Conservation (phyloP, 2,329 filamentous ascomycete genomes). For the Leptosphaerulina australis region DNA sequence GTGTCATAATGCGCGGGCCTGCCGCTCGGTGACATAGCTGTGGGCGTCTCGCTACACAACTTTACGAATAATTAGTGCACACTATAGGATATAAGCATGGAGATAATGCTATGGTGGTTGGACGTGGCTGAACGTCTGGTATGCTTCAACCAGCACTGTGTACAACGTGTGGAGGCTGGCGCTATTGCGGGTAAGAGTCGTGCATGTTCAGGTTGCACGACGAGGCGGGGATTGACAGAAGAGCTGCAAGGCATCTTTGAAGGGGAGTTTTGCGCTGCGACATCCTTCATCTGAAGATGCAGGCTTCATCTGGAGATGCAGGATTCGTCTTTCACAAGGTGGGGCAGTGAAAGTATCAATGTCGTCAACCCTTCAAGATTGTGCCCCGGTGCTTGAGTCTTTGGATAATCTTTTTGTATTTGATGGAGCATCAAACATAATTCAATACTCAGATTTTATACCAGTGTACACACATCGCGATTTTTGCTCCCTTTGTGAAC, state of each 20-base stretch:
- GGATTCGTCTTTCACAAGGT: not conserved
- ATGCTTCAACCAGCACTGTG: not conserved
- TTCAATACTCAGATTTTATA: too few species aligned
- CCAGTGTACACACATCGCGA: not conserved
- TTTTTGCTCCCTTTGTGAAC: constrained; percentile 2
- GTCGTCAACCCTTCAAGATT: too few species aligned
- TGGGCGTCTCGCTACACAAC: constrained; percentile 12
- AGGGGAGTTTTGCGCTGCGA: not conserved
- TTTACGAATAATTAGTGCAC: too few species aligned
- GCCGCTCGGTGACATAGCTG: not conserved
- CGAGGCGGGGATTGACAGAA: not conserved
- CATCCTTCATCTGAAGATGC: not conserved
- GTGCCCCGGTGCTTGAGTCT: too few species aligned
- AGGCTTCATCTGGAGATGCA: not conserved
- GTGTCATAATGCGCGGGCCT: constrained; percentile 3
- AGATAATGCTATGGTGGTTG: too few species aligned
- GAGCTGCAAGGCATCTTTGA: not conserved
- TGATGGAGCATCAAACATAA: too few species aligned
- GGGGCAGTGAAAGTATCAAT: too few species aligned
- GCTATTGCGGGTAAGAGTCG: constrained; percentile 2
- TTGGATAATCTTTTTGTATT: too few species aligned
- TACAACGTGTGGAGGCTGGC: not conserved
- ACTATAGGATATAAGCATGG: too few species aligned
- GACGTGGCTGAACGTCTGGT: too few species aligned
- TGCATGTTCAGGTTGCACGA: constrained; percentile 13